phyloP scores from a whole-genome alignment of 169 alveolate genomes.

The Eimeria acervulina region DNA sequence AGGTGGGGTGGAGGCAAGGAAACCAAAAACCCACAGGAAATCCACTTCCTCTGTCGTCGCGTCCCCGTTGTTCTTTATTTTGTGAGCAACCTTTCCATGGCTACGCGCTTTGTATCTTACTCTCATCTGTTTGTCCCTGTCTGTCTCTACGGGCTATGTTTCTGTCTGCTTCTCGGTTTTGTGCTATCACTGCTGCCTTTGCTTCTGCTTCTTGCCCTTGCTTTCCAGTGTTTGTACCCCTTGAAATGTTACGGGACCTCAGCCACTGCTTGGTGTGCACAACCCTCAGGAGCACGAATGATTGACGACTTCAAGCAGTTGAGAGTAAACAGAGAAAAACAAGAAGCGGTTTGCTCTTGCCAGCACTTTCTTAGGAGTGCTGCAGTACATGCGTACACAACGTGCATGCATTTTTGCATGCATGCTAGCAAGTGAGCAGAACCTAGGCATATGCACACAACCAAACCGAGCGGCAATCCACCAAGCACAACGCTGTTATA shows the following conservation, averaged over 20 bases:
- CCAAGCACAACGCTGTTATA: too few relatives aligned
- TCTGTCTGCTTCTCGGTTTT: background rate
- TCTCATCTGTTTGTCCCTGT: background rate
- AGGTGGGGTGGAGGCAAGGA: too few relatives aligned
- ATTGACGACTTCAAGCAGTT: background rate
- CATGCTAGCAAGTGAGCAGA: background rate
- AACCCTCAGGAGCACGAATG: background rate
- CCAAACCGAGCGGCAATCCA: too few relatives aligned
- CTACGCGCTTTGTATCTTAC: background rate
- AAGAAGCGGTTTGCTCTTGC: background rate
- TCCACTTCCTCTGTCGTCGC: background rate
- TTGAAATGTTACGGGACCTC: background rate
- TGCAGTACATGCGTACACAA: too few relatives aligned
- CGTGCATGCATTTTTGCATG: background rate
- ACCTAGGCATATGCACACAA: too few relatives aligned
- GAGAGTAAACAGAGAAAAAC: background rate
- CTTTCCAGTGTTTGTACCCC: background rate
- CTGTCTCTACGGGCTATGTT: background rate
- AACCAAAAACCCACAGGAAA: background rate
- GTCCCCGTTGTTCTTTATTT: background rate
- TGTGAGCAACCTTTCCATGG: background rate
- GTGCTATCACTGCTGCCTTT: background rate
- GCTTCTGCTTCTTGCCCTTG: background rate
- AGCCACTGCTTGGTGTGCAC: background rate
- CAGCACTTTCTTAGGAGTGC: background rate